phyloP scores from a whole-genome alignment of 257 asterid genomes.

The Leonotis leonurus region DNA sequence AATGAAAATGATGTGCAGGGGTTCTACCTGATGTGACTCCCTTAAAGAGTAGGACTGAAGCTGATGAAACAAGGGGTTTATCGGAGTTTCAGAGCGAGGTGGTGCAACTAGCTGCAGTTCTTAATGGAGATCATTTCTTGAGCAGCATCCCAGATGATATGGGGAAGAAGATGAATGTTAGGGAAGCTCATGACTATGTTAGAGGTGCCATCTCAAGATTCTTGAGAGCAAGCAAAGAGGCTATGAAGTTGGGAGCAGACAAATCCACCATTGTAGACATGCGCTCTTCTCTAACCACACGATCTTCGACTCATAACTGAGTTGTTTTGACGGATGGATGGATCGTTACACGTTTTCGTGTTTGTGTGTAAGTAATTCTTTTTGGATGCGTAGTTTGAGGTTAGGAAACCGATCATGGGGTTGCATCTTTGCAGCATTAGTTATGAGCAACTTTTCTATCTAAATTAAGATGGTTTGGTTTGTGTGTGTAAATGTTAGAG shows the following conservation, averaged over 20 bases:
- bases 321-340: background rate
- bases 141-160: constrained; percentile 41
- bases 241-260: constrained; percentile 45
- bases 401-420: background rate
- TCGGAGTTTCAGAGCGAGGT: constrained; percentile 58
- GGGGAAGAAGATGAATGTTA: constrained; percentile 52
- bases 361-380: constrained; percentile 1
- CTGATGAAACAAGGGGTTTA: constrained; percentile 36
- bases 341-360: background rate
- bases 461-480: background rate
- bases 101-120: constrained; percentile 54
- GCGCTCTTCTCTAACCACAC: constrained; percentile 64
- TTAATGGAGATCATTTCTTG: constrained; percentile 59
- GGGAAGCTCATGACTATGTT: constrained; percentile 43
- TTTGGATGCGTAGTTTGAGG: background rate
- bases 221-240: constrained; percentile 57
- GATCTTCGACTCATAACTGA: constrained; percentile 36
- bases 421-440: background rate
- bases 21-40: constrained; percentile 43
- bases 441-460: too few species aligned
- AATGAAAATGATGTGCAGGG: constrained; percentile 26
- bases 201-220: constrained; percentile 53
- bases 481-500: background rate
- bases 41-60: constrained; percentile 26
- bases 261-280: constrained; percentile 53